A percentile compares a stretch with the other conserved stretches of the same genome.
Conservation (phyloP, 441 rosid genomes). For the Adansonia grandidieri region DNA sequence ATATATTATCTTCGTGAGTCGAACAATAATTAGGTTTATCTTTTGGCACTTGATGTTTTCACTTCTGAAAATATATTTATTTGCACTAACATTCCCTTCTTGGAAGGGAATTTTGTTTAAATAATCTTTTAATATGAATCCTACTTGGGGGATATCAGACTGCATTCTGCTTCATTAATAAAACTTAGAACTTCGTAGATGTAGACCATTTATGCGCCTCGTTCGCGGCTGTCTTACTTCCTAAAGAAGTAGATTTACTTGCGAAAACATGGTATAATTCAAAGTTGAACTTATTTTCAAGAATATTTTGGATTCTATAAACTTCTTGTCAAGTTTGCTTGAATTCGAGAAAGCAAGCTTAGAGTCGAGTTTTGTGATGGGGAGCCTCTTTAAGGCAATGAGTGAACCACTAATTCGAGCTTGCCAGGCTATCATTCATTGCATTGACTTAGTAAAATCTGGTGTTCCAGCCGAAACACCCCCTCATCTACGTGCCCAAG, state of each 20-base stretch:
- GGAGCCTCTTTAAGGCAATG: constrained; percentile 45
- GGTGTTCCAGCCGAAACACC: constrained; percentile 85
- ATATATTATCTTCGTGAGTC: constrained; percentile 21
- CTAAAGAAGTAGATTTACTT: neutral
- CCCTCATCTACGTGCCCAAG: constrained; percentile 47
- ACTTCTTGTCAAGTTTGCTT: neutral
- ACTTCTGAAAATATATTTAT: neutral
- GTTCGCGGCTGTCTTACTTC: neutral
- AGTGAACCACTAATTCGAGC: constrained; percentile 56
- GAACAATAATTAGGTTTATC: constrained; percentile 18
- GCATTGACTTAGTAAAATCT: constrained; percentile 87
- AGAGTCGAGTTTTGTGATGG: neutral
- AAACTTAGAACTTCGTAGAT: neutral
- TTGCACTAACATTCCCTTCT: constrained; percentile 2
- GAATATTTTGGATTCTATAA: neutral
- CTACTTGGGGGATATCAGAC: neutral
- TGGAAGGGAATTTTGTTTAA: constrained; percentile 14
- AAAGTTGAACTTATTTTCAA: neutral
- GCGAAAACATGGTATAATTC: neutral
- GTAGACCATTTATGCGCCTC: neutral
- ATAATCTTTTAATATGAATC: neutral
- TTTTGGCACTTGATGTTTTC: neutral
- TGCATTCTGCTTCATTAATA: neutral
- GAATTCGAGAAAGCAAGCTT: neutral
- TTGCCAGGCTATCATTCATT: constrained; percentile 61